Evolutionary conservation across 2,329 filamentous ascomycete species (phyloP).

Genomic region (Venturia aucupariae): DNA sequence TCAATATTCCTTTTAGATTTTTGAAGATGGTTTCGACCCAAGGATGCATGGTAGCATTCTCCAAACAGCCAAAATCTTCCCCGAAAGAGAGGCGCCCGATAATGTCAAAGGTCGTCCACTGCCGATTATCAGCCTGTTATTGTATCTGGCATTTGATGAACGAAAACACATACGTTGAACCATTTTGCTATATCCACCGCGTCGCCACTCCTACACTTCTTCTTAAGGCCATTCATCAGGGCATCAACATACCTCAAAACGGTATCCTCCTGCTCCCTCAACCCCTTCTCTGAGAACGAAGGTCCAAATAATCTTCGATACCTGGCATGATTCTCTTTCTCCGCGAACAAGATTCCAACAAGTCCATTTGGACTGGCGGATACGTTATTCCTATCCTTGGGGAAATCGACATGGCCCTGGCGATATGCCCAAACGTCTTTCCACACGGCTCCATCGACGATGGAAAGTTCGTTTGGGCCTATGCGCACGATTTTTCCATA

Average conservation of each 20-base stretch:
- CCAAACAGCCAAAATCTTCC: background rate
- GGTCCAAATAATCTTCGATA: constrained; percentile 8
- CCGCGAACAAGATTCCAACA: background rate
- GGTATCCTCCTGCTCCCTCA: constrained; percentile 12
- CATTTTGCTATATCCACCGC: background rate
- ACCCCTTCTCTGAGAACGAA: constrained; percentile 11
- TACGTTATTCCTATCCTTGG: background rate
- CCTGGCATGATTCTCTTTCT: constrained; percentile 7
- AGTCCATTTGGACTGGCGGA: background rate
- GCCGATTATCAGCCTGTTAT: too few species aligned
- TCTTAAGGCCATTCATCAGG: constrained; percentile 18
- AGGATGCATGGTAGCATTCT: background rate
- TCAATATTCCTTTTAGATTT: background rate
- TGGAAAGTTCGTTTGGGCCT: constrained; percentile 37
- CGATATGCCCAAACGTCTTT: constrained; percentile 32
- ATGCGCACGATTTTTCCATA: constrained; percentile 41
- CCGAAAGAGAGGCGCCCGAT: constrained; percentile 13
- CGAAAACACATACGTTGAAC: too few species aligned
- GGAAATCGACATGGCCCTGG: background rate
- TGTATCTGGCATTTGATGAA: too few species aligned
- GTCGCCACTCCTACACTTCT: background rate
- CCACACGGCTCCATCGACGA: constrained; percentile 31
- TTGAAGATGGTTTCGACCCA: background rate
- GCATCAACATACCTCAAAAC: constrained; percentile 11
- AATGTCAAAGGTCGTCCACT: constrained; percentile 24